Conservation (phyloP, 129 eudicot genomes). For the Calendula officinalis region DNA sequence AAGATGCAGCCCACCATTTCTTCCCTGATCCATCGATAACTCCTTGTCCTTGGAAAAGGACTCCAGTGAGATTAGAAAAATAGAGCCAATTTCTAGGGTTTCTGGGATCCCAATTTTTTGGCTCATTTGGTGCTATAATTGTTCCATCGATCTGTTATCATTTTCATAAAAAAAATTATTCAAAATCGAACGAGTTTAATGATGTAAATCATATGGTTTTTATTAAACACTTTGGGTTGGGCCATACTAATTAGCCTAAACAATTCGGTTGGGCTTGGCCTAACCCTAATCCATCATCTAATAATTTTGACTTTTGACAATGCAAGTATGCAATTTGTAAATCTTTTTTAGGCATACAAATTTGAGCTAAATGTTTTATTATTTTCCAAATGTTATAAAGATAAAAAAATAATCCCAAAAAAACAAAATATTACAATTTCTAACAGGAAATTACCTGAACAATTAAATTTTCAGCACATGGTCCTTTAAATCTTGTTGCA, state of each 20-base stretch:
- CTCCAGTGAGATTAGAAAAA: slow-evolving; percentile 58
- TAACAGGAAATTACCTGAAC: slow-evolving; percentile 54
- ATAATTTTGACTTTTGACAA: not conserved
- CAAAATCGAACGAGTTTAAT: not conserved
- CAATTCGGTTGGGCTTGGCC: no score
- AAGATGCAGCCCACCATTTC: slow-evolving; percentile 99
- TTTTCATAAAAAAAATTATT: slow-evolving; percentile 6
- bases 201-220: not conserved
- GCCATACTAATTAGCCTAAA: no score
- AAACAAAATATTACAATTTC: not conserved
- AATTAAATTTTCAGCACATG: slow-evolving; percentile 62
- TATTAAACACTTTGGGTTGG: no score
- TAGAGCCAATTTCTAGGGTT: slow-evolving; percentile 72
- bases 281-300: no score
- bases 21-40: slow-evolving; percentile 96
- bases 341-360: slow-evolving; percentile 1
- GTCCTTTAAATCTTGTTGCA: slow-evolving; percentile 87
- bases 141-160: slow-evolving; percentile 76
- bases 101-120: slow-evolving; percentile 74
- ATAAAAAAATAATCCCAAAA: not conserved
- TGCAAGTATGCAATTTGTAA: not conserved
- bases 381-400: slow-evolving; percentile 1
- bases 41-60: slow-evolving; percentile 70
- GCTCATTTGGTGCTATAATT: slow-evolving; percentile 84
- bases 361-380: slow-evolving; percentile 12